These are phyloP conservation scores for Mallotus japonicus DNA, from an alignment of 441 rosid species.

Conservation along the genomic window DNA sequence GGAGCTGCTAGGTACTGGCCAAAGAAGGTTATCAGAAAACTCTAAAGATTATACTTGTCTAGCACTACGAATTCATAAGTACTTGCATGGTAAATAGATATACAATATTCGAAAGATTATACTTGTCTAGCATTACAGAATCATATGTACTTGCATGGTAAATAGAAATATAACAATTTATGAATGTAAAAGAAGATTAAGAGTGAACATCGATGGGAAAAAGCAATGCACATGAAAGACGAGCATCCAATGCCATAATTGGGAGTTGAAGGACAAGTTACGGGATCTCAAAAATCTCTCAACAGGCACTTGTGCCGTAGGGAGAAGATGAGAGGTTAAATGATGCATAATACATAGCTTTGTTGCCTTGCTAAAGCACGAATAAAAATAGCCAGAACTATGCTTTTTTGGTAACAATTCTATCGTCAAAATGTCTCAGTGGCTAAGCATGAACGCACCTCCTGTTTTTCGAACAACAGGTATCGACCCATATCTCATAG, in stretches of 20 bases:
- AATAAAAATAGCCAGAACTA: neutral
- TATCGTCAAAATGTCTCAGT: neutral
- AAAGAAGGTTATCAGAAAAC: neutral
- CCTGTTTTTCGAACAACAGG: conserved; percentile 97
- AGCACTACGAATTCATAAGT: neutral
- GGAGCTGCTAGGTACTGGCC: neutral
- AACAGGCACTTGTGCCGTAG: neutral
- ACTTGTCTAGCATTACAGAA: neutral
- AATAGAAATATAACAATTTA: neutral
- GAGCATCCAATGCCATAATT: neutral
- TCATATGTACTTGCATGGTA: neutral
- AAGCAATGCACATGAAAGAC: neutral
- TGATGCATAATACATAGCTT: neutral
- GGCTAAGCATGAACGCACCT: conserved; percentile 42
- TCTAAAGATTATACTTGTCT: neutral
- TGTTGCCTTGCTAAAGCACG: neutral
- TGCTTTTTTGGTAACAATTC: neutral
- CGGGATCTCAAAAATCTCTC: neutral
- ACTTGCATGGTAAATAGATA: neutral
- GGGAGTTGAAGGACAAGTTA: neutral
- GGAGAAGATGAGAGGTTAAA: neutral
- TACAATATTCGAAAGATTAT: neutral
- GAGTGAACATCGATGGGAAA: neutral
- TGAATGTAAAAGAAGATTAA: neutral
- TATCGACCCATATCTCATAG: conserved; percentile 95